Base-by-base conservation (phyloP, 352 stramenopile species). In the Phytophthora hibernalis region DNA sequence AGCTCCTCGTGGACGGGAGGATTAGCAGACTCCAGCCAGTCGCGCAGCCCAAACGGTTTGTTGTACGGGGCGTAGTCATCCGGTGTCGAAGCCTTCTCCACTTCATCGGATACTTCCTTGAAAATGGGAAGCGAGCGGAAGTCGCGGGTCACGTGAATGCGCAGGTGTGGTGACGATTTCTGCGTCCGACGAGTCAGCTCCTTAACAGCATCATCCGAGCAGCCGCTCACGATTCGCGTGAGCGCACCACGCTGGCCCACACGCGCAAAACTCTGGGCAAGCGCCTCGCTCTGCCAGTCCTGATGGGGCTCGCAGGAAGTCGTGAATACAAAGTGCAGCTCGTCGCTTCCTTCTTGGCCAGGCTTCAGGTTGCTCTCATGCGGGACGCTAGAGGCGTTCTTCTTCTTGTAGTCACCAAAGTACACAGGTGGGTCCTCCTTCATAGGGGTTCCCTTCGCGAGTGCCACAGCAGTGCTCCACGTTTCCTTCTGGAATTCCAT, bases 241-340 rank as follows among this genome's bases (percentile, higher is more conserved):
- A 96, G 65, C 0, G 71, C 69, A 8, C 87, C 85, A 22, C 66
- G 71, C 49, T 96, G 87, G 16, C 74, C 49, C 12, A 90, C 81
- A 43, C 72, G 72, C 5, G 68, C 74, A 54, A 94, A 93, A 42
- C 74, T 91, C 37, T 89, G 71, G 4, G 79, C 76, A 45, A 96
- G 65, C 20, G 90, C 67, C 31, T 94, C 80, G 22, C 82, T 91
- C 57, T 92, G 82, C 87, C 85, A 93, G 55, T 96, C 60, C 37
- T 92, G 77, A 22, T 82, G 69, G 0, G 76, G 56, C 20, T 83
- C 72, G 47, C 87, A 96, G 1, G 80, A 82, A 12, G 83, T 90
- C 4, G 76, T 79, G 57, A 92, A 93, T 1, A 94, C 87, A 49
- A 94, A 93, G 52, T 96, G 83, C 16, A 93, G 40, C 13, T 91